Evolutionary conservation across 306 rosid species (phyloP).

Genomic region (Luffa acutangula): DNA sequence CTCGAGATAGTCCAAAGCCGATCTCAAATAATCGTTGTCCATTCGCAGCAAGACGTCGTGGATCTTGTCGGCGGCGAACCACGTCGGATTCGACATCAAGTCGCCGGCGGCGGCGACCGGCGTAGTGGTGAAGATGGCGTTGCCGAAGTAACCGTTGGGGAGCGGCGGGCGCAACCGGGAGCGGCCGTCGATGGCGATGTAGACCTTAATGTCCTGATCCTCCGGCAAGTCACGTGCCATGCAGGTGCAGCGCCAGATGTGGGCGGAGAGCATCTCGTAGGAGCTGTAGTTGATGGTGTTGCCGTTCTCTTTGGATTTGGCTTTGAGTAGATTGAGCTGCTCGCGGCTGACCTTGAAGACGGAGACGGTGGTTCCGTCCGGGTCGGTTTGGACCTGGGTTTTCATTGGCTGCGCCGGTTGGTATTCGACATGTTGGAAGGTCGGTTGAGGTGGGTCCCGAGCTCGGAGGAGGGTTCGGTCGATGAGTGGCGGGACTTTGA

Average conservation of each 20-base stretch:
- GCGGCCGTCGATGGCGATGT: conserved; percentile 83
- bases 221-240: conserved; percentile 54
- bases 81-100: conserved; percentile 56
- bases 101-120: conserved; percentile 61
- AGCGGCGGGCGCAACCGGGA: conserved; percentile 67
- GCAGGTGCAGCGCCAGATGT: conserved; percentile 65
- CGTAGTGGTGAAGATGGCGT: conserved; percentile 77
- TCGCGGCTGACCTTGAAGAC: conserved; percentile 53
- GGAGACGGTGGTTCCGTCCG: conserved; percentile 31
- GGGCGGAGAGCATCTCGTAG: conserved; percentile 77
- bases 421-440: conserved; percentile 72
- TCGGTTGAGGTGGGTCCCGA: conserved; percentile 61
- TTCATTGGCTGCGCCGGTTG: conserved; percentile 67
- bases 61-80: conserved; percentile 72
- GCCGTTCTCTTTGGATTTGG: conserved; percentile 58
- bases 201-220: conserved; percentile 68
- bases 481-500: conserved; percentile 57
- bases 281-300: conserved; percentile 57
- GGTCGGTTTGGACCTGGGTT: conserved; percentile 22
- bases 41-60: conserved; percentile 49
- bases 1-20: conserved; percentile 78
- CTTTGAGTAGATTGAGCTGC: conserved; percentile 47
- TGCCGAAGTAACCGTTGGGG: conserved; percentile 80
- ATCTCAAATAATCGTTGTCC: conserved; percentile 65
- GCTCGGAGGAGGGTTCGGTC: conserved; percentile 65